Conservation (phyloP, 2,329 filamentous ascomycete species). For the Teratosphaeria viscida region DNA sequence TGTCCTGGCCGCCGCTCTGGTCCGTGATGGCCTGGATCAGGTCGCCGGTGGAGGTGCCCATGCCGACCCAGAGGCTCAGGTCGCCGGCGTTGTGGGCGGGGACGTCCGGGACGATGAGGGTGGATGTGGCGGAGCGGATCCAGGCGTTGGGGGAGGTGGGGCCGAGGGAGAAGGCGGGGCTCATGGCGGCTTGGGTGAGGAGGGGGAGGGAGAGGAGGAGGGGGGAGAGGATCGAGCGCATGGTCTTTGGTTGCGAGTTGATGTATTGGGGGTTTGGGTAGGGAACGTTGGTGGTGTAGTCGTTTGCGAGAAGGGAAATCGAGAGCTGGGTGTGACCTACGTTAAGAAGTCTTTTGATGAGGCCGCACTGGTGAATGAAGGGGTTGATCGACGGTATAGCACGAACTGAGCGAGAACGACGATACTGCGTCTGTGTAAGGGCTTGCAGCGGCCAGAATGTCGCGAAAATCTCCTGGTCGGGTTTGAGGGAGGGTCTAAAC, state of each 20-base stretch:
- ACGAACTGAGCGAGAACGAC: too few species aligned
- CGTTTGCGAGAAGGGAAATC: too few species aligned
- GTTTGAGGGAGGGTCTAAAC: too few species aligned
- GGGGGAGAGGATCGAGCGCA: neutral
- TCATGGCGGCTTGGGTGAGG: neutral
- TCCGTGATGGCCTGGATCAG: slow-evolving; percentile 38
- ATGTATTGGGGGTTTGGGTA: too few species aligned
- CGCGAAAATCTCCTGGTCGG: too few species aligned
- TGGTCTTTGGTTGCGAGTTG: neutral
- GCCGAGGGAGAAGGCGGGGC: slow-evolving; percentile 32
- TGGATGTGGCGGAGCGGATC: slow-evolving; percentile 36
- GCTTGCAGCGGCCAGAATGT: too few species aligned
- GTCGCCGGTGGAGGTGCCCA: slow-evolving; percentile 39
- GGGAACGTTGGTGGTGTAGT: too few species aligned
- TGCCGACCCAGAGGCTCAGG: slow-evolving; percentile 39
- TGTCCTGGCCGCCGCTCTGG: slow-evolving; percentile 4
- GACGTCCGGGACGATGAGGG: slow-evolving; percentile 31
- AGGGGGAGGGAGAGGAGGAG: neutral
- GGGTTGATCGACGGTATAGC: too few species aligned
- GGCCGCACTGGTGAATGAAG: too few species aligned
- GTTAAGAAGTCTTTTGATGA: too few species aligned
- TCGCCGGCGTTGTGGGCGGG: slow-evolving; percentile 30
- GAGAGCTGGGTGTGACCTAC: too few species aligned
- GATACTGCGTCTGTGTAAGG: too few species aligned
- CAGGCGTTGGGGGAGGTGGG: slow-evolving; percentile 31